Percentiles rank a stretch among this genome's conserved stretches.
Conservation (phyloP, 495 filamentous ascomycete genomes). For the Talaromyces liani region DNA sequence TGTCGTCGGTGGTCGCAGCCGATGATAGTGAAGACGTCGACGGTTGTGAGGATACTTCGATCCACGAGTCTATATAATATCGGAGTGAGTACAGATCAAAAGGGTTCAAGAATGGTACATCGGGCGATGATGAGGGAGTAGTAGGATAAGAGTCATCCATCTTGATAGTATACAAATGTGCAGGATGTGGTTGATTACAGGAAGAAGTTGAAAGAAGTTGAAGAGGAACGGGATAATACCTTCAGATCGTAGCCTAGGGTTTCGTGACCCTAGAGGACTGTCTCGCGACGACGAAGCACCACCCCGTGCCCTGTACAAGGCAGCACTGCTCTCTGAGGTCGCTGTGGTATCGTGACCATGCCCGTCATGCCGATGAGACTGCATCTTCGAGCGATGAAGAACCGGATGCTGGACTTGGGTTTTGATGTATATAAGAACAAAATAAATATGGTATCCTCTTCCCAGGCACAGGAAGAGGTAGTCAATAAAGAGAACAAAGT, state of each 20-base stretch:
- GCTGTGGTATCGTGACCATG: constrained; percentile 33
- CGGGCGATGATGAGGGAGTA: background rate
- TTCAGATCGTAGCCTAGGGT: constrained; percentile 32
- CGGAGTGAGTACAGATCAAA: constrained; percentile 44
- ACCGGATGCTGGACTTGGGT: too few relatives aligned
- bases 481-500: constrained; percentile 7
- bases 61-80: constrained; percentile 80
- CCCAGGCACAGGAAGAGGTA: background rate
- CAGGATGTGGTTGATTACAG: background rate
- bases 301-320: constrained; percentile 36
- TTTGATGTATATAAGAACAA: background rate
- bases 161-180: background rate
- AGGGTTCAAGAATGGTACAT: constrained; percentile 21
- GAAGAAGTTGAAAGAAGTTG: constrained; percentile 9
- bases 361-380: constrained; percentile 39
- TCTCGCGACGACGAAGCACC: constrained; percentile 25
- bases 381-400: constrained; percentile 23
- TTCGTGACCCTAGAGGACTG: constrained; percentile 27
- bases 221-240: constrained; percentile 20
- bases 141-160: constrained; percentile 5
- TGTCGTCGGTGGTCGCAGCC: constrained; percentile 64
- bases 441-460: background rate
- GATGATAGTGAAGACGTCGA: constrained; percentile 90
- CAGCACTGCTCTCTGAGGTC: constrained; percentile 25
- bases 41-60: constrained; percentile 88